Evolutionary conservation across 164 flowering plant genomes (phyloP).

Genomic region (Aristolochia fimbriata): DNA sequence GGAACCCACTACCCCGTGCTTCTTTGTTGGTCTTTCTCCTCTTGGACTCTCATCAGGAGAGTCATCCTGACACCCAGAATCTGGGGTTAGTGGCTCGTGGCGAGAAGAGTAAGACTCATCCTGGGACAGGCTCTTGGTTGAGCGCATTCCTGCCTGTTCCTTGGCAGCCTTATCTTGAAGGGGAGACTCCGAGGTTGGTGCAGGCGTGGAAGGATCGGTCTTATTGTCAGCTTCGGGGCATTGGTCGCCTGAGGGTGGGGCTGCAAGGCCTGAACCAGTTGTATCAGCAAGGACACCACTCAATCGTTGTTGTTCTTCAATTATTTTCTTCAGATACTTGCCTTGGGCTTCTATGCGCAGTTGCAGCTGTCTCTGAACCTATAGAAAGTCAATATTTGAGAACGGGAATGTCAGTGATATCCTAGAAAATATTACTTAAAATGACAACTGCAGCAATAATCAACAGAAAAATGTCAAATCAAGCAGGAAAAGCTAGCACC

Average conservation of each 20-base stretch:
- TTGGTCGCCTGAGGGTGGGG: constrained; percentile 29
- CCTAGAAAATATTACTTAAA: no score
- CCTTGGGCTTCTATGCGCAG: constrained; percentile 96
- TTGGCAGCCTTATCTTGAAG: constrained; percentile 32
- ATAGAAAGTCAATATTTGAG: constrained; percentile 3
- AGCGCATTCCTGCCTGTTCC: constrained; percentile 12
- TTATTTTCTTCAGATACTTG: constrained; percentile 82
- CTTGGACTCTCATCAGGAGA: constrained; percentile 3
- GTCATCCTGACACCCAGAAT: constrained; percentile 44
- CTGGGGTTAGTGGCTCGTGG: constrained; percentile 84
- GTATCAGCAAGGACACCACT: constrained; percentile 54
- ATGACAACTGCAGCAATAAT: no score
- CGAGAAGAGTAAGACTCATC: constrained; percentile 77
- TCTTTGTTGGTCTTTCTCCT: constrained; percentile 40
- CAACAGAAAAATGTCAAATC: no score
- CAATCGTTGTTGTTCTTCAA: constrained; percentile 89
- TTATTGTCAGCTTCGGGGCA: constrained; percentile 41
- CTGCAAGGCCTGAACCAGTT: constrained; percentile 28
- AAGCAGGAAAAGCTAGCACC: no score
- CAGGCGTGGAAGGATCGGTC: constrained; percentile 77
- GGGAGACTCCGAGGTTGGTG: constrained; percentile 58
- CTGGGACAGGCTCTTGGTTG: constrained; percentile 38
- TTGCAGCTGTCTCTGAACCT: constrained; percentile 95
- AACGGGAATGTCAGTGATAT: neutral
- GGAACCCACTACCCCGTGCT: constrained; percentile 25